A percentile compares a stretch with the other conserved stretches of the same genome.
Evolutionary conservation across 1,284 basidiomycete genomes (phyloP).

Genomic region (Boletus sp.): DNA sequence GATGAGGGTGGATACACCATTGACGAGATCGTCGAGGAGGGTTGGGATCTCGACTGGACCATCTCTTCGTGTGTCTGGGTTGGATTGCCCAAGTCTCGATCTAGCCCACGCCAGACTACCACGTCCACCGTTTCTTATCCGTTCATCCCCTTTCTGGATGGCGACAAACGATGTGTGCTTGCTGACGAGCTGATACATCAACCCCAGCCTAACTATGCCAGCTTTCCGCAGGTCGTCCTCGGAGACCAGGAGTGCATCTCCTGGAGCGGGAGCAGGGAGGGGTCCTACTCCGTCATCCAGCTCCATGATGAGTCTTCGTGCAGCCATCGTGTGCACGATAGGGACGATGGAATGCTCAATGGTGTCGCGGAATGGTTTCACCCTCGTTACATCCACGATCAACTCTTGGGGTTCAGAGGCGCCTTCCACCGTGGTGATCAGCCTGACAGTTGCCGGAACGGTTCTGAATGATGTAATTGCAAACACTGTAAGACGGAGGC

Average conservation of each 20-base stretch:
- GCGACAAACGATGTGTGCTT: constrained; percentile 61
- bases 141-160: constrained; percentile 39
- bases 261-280: constrained; percentile 26
- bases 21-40: constrained; percentile 27
- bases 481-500: constrained; percentile 49
- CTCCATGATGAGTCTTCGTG: constrained; percentile 53
- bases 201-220: constrained; percentile 52
- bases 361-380: constrained; percentile 40
- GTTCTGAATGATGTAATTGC: constrained; percentile 44
- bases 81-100: constrained; percentile 18
- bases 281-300: constrained; percentile 43
- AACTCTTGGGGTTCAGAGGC: constrained; percentile 38
- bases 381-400: constrained; percentile 43
- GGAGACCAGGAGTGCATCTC: constrained; percentile 29
- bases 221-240: constrained; percentile 45
- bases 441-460: constrained; percentile 44
- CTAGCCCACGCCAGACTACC: constrained; percentile 19
- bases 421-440: constrained; percentile 45
- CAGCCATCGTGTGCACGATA: constrained; percentile 57
- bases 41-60: constrained; percentile 6
- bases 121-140: constrained; percentile 8
- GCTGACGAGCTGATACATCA: constrained; percentile 55
- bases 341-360: constrained; percentile 37
- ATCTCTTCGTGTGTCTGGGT: background rate
- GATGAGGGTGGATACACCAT: constrained; percentile 22